Percentiles rank a stretch among this genome's conserved stretches.
Evolutionary conservation across 73 alveolate species (phyloP).

Genomic region (Tetrahymena borealis): DNA sequence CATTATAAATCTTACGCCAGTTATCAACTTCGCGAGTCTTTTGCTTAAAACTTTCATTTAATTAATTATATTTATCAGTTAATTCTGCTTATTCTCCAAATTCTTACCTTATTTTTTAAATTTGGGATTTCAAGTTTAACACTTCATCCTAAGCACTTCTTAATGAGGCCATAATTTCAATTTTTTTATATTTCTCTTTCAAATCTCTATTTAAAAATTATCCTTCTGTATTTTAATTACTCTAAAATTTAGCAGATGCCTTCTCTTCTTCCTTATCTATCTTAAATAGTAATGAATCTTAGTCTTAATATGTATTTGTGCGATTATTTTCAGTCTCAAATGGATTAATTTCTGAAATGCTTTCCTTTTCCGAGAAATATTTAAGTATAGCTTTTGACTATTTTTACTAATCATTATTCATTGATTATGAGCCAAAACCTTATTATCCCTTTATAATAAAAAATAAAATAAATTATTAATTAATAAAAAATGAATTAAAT

Average conservation of each 20-base stretch:
- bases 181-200: background rate
- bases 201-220: background rate
- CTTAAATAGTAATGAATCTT: background rate
- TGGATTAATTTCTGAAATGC: background rate
- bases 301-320: background rate
- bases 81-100: background rate
- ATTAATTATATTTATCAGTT: background rate
- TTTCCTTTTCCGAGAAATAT: background rate
- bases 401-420: background rate
- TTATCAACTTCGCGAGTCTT: background rate
- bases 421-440: background rate
- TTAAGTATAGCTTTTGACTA: background rate
- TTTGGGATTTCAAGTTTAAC: background rate
- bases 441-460: background rate
- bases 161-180: background rate
- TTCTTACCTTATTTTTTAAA: background rate
- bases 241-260: background rate
- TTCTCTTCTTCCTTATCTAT: background rate
- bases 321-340: background rate
- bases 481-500: background rate
- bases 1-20: background rate
- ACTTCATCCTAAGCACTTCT: background rate
- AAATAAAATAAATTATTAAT: background rate
- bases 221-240: background rate
- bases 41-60: background rate